Base-by-base conservation (phyloP, 2,329 filamentous ascomycete species). In the Xylaria sp. region DNA sequence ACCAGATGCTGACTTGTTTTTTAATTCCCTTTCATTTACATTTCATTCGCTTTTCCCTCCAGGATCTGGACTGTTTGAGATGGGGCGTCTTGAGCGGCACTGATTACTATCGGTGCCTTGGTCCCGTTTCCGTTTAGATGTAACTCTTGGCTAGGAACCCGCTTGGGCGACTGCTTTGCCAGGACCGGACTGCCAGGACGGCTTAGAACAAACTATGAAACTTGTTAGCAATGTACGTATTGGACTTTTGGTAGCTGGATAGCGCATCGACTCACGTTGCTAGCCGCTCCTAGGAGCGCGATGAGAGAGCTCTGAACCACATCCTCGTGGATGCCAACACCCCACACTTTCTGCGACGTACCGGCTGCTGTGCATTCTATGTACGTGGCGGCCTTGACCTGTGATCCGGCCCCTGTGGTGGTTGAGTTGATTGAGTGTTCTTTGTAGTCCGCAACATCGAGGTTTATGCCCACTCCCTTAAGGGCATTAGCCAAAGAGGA, bases 361-460 rank as follows among this genome's bases (percentile, higher is more conserved):
- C 85, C 87, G 3, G 85, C 78, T 19, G 88, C 84, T 27, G 85
- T 93, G 77, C 93, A 97, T 77, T 97, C 91, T 66, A 98, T 96
- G 74, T 96, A 98, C 2, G 93, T 92, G 1, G 93, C 94, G n/a
- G 94, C 94, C 81, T 96, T 96, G 68, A 94, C 92, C 63, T 92
- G 87, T 59, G 87, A 86, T 63, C 91, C 92, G 53, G 84, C 82
- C 67, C 92, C 92, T 33, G 19, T 46, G 4, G 52, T 46, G 46
- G 46, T 19, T 11, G 52, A 60, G 10, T 51, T 33, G 69, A 98
- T 93, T 27, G 93, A 90, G 78, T 98, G 94, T 77, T 98, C 95
- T 81, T 96, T 97, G 82, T 98, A 98, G 76, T 97, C 92, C 46
- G 89, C 86, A 53, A 98, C 92, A 73, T 98, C 94, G 23, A 98